Percentiles rank a stretch among this genome's conserved stretches.
These are phyloP conservation scores for Trichophyton simii DNA, from an alignment of 2,329 filamentous ascomycete species.

Conservation along the genomic window DNA sequence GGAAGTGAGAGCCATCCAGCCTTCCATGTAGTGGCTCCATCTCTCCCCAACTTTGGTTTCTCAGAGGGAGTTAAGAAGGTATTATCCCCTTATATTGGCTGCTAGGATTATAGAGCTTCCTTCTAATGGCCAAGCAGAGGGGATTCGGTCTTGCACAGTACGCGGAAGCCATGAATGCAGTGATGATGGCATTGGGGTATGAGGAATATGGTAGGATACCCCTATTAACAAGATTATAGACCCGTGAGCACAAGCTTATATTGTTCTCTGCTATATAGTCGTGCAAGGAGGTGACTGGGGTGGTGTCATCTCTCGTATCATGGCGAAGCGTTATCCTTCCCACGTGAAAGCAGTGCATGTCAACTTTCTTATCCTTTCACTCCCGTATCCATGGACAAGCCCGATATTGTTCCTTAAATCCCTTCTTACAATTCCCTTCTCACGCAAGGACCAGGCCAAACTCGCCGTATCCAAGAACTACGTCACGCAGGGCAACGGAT, in stretches of 20 bases:
- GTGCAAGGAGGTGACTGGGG: slow-evolving; percentile 62
- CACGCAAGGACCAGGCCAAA: slow-evolving; percentile 16
- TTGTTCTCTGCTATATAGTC: slow-evolving; percentile 12
- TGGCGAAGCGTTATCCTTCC: slow-evolving; percentile 48
- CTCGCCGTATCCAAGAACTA: slow-evolving; percentile 18
- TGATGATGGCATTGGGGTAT: slow-evolving; percentile 59
- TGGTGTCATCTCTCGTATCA: slow-evolving; percentile 47
- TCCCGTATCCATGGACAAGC: slow-evolving; percentile 40
- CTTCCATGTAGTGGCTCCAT: slow-evolving; percentile 43
- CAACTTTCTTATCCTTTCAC: slow-evolving; percentile 41
- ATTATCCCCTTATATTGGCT: slow-evolving; percentile 10
- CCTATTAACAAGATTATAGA: background rate
- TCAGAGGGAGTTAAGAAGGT: slow-evolving; percentile 31
- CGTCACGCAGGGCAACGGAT: slow-evolving; percentile 22
- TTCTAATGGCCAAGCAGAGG: background rate
- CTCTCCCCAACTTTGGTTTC: slow-evolving; percentile 46
- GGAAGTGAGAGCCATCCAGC: slow-evolving; percentile 28
- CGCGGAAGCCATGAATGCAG: slow-evolving; percentile 51
- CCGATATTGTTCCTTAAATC: slow-evolving; percentile 41
- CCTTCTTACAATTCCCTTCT: slow-evolving; percentile 22
- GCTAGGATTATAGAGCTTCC: background rate
- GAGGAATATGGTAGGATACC: slow-evolving; percentile 38
- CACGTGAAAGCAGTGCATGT: slow-evolving; percentile 49
- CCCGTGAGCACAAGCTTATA: background rate
- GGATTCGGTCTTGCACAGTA: slow-evolving; percentile 50